phyloP scores from a whole-genome alignment of 2,329 filamentous ascomycete species.

The Pseudofabraea citricarpa region DNA sequence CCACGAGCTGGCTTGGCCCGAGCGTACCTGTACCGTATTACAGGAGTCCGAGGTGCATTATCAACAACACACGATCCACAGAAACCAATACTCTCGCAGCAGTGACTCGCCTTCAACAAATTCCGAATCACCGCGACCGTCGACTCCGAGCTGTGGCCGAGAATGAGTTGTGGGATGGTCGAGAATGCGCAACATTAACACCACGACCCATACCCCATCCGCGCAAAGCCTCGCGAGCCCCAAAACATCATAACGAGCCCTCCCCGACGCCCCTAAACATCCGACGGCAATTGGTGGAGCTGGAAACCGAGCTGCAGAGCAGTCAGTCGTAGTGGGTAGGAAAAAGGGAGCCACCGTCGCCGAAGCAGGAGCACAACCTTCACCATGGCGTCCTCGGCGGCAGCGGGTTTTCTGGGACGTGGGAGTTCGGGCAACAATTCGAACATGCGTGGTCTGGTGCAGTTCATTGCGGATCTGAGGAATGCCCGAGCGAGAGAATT shows the following conservation, averaged over 20 bases:
- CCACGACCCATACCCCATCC: not conserved
- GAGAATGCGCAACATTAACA: conserved; percentile 2
- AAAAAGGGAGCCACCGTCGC: too few relatives aligned
- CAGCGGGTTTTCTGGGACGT: conserved; percentile 58
- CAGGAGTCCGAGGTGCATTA: not conserved
- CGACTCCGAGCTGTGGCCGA: not conserved
- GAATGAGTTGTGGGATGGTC: not conserved
- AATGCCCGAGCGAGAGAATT: conserved; percentile 93
- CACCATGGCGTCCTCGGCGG: conserved; percentile 25
- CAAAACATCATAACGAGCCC: not conserved
- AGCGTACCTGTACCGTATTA: not conserved
- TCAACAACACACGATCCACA: not conserved
- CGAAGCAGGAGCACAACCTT: not conserved
- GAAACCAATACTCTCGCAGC: not conserved
- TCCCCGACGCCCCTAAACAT: too few relatives aligned
- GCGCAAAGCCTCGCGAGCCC: not conserved
- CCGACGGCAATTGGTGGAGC: too few relatives aligned
- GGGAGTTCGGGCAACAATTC: conserved; percentile 56
- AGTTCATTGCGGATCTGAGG: conserved; percentile 94
- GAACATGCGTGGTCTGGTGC: conserved; percentile 80
- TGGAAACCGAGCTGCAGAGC: too few relatives aligned
- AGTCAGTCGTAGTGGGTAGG: too few relatives aligned
- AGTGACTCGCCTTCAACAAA: not conserved
- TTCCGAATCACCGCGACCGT: not conserved
- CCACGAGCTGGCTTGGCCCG: not conserved